A percentile compares a stretch with the other conserved stretches of the same genome.
These are phyloP conservation scores for Gliomastix tumulicola DNA, from an alignment of 2,329 filamentous ascomycete species.

Conservation along the genomic window DNA sequence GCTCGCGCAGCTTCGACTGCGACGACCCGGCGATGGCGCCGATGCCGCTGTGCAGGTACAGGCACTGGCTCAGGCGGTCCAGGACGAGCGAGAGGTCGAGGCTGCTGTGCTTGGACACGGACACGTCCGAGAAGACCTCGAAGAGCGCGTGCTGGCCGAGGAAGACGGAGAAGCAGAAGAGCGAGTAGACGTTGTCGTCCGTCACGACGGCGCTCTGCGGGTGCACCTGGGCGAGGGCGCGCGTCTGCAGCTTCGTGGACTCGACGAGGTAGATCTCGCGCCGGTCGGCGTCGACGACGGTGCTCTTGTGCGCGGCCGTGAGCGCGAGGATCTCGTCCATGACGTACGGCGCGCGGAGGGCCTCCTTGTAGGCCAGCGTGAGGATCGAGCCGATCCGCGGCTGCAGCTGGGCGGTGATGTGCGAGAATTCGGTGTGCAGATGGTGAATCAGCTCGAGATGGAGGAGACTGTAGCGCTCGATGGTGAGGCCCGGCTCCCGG, in stretches of 20 bases:
- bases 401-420: no score
- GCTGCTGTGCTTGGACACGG: no score
- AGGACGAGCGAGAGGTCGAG: constrained; percentile 21
- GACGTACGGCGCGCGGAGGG: constrained; percentile 18
- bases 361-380: no score
- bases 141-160: constrained; percentile 31
- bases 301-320: constrained; percentile 26
- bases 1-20: neutral
- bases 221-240: constrained; percentile 19
- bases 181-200: constrained; percentile 15
- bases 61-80: constrained; percentile 18
- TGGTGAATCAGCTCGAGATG: constrained; percentile 19
- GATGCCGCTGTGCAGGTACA: constrained; percentile 24
- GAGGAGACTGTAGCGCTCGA: constrained; percentile 13
- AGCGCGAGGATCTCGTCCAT: constrained; percentile 29
- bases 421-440: no score
- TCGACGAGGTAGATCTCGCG: constrained; percentile 14
- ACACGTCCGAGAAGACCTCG: constrained; percentile 23
- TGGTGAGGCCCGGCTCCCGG: no score
- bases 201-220: constrained; percentile 5
- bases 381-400: no score
- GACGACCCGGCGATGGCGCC: neutral
- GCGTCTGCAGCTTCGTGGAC: constrained; percentile 23
- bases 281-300: constrained; percentile 3
- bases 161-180: constrained; percentile 23